These are phyloP conservation scores for Evernia prunastri DNA, from an alignment of 495 filamentous ascomycete genomes.

Conservation along the genomic window DNA sequence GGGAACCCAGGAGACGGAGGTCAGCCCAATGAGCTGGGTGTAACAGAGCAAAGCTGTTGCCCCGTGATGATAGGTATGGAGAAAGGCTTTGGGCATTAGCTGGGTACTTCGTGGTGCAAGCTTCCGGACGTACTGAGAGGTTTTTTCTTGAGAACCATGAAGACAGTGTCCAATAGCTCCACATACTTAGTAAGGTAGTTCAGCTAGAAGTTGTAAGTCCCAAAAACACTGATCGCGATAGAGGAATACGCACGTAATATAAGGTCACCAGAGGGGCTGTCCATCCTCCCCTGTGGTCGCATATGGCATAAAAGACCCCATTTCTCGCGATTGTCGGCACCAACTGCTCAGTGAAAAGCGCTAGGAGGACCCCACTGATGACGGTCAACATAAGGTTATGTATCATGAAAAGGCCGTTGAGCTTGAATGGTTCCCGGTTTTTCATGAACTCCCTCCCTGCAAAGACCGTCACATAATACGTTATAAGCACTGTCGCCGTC, in stretches of 20 bases:
- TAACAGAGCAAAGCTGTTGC: conserved; percentile 67
- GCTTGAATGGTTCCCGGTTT: conserved; percentile 49
- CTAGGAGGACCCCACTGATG: conserved; percentile 54
- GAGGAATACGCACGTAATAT: conserved; percentile 53
- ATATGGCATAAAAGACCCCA: conserved; percentile 60
- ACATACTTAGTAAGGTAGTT: conserved; percentile 71
- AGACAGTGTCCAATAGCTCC: conserved; percentile 63
- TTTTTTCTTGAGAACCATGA: conserved; percentile 70
- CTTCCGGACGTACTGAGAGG: conserved; percentile 46
- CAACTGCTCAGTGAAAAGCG: conserved; percentile 60
- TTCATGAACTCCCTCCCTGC: conserved; percentile 63
- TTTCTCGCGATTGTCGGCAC: conserved; percentile 52
- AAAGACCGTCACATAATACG: conserved; percentile 62
- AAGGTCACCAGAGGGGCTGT: conserved; percentile 57
- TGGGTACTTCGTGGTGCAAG: not conserved
- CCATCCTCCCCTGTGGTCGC: conserved; percentile 59
- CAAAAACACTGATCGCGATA: not conserved
- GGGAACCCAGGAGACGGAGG: conserved; percentile 61
- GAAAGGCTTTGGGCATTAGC: conserved; percentile 46
- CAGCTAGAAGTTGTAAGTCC: conserved; percentile 39
- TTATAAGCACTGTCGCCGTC: conserved; percentile 48
- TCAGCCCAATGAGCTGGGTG: conserved; percentile 62
- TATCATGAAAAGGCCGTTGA: conserved; percentile 62
- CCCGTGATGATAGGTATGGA: conserved; percentile 71
- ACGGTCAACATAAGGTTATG: conserved; percentile 61